Evolutionary conservation across 2,329 filamentous ascomycete genomes (phyloP), one percentile per base, ranked within the genome.

Genomic region (Botryosphaeria dothidea): DNA sequence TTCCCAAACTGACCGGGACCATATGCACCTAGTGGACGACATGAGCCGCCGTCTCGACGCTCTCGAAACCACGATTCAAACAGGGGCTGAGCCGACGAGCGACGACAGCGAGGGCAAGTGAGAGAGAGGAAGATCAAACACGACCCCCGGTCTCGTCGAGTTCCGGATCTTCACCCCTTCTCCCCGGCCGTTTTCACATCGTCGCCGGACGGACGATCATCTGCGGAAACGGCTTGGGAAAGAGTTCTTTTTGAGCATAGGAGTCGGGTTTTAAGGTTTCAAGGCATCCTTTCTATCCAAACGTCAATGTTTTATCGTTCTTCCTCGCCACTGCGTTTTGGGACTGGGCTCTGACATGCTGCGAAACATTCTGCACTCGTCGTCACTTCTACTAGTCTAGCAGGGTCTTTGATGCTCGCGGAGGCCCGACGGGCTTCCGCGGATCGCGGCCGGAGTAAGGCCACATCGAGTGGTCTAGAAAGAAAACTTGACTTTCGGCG

Each of bases 31-130:
- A 97, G 93, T 97, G 91, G 93, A 97, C 74, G 93, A 97, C 68
- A 97, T 97, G 93, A 91, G 92, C 15, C 85, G 90, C 67, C 87
- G 93, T 27, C 81, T 97, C 23, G 93, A 97, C 74, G 92, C 89
- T 65, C 84, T 97, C 11, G 93, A 96, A 76, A 83, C 90, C 25
- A 88, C 89, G 15, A 82, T 96, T 49, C 83, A 86, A 71, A 84
- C 85, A 43, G 84, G 82, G 66, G 75, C 45, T 21, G 45, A 65
- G 9, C 52, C 62, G 5, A 65, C 60, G 54, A 61, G 56, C 46
- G 63, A n/a, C n/a, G n/a, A 65, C 43, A 36, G 49, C 25, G 63
- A 61, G 38, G 52, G 58, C 51, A 56, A 56, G 31, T 58, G 36
- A 46, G 21, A 3, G 15, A 21, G 6, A 34, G 38, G 38, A 15